Evolutionary conservation across 2,329 filamentous ascomycete genomes (phyloP), one percentile per base, ranked within the genome.

Genomic region (Mariannaea sp.): DNA sequence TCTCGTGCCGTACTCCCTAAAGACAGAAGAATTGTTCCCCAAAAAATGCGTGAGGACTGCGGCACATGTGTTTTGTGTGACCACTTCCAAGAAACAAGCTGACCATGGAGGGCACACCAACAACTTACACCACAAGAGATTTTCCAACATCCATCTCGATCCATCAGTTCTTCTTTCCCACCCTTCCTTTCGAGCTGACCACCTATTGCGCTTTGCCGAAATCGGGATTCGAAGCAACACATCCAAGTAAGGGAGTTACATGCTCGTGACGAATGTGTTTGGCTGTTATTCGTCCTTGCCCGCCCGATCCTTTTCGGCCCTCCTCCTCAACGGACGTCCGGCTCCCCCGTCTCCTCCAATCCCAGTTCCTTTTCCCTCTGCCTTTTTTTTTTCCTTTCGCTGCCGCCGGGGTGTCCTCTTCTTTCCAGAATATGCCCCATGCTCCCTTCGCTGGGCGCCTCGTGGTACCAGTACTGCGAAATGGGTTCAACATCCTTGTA

Each of bases 161-260:
- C 47, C 45, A 48, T 42, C 26, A 36, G 43, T 40, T 47, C 45
- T 45, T 42, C 27, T 58, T 20, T 39, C 27, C 32, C 48, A 41
- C 44, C 32, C 32, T 47, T 56, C 40, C 49, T 39, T 58, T 53
- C 48, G 36, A 53, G 43, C 42, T 56, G 42, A 59, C 53, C 29
- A n/a, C n/a, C n/a, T n/a, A 61, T 54, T 50, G 60, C 30, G 44
- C 42, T 47, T 46, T 54, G 57, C 32, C 42, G 47, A 55, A 49
- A 49, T 43, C 39, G 46, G 52, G 52, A 53, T 43, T 53, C 49
- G 42, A 53, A 55, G 38, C 33, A 54, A 51, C 53, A 53, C 59
- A 62, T 62, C 61, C 29, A 53, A 58, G 56, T 61, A 55, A 55
- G 53, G 49, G n/a, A n/a, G n/a, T n/a, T n/a, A n/a, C n/a, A n/a